Evolutionary conservation across 2,329 filamentous ascomycete species (phyloP), one percentile per base, ranked within the genome.

Genomic region (Aureobasidium sp.): DNA sequence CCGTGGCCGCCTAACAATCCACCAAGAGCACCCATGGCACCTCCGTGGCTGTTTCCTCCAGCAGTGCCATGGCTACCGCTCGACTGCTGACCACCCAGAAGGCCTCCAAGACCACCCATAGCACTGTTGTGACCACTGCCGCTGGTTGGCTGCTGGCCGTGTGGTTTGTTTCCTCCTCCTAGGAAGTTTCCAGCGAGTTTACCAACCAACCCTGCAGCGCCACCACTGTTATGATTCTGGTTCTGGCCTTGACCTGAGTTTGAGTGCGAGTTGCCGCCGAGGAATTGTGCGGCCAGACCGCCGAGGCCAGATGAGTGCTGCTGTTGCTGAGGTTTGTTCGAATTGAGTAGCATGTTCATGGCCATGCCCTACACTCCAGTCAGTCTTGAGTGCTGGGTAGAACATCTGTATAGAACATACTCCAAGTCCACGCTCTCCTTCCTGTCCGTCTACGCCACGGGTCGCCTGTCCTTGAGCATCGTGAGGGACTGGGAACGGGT

Each of bases 401-500:
- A 12, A 46, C 41, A 26, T 43, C 17, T 24, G 20, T 8, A n/a
- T 26, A 17, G 34, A 15, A 53, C 67, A 41, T 65, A 69, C 68
- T 46, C 68, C 66, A 24, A 67, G 61, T 27, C 66, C 65, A 57
- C 66, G 65, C 55, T 73, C 71, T 52, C 65, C 66, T 47, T 65
- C 67, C 50, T 67, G 65, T 48, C 66, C 66, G 17, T 64, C 59
- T 51, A 67, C 63, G 8, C 68, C 70, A 59, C 70, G 65, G 24
- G 65, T 66, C 44, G 65, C 63, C 41, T 65, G 61, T 37, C 63
- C 65, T 13, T 61, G 61, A 12, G 65, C 63, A 64, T 67, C 57
- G 61, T 63, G 60, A 46, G 74, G 74, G 55, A 65, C 66, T 48
- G 67, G 63, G 62, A 74, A 75, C 20, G 74, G 74, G 59, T 70